Base-by-base conservation (phyloP, 805 yeast genomes). In the Scheffersomyces ergatensis region DNA sequence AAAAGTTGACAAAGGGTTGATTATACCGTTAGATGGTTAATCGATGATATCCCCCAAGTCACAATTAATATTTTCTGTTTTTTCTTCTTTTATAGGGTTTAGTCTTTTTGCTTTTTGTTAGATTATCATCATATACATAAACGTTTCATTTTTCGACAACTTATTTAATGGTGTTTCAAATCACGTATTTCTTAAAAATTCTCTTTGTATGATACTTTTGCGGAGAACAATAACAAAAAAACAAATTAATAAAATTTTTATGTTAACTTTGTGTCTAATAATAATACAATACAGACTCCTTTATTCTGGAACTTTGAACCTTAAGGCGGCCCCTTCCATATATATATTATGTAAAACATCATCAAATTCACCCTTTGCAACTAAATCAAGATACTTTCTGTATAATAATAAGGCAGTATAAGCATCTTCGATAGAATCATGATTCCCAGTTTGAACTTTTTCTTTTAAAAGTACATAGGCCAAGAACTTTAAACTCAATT, bases 351-450 rank as follows among this genome's bases (percentile, higher is more conserved):
- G 76, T 53, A 93, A 70, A 1, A 79, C 73, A 3, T 60, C 63
- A 33, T 85, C 87, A 43, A 92, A 76, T 21, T 67, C 71, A 0
- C 86, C 92, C 0, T 63, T 59, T 3, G 68, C 72, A 38, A 69
- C 66, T 47, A 92, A 70, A 47, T 83, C 82, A 53, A 77, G 62
- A 55, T 87, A 92, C 53, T 79, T 81, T 45, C 79, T 77, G 65
- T 87, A 95, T 26, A 93, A 65, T 34, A 77, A 62, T 50, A 93
- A 71, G 0, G 99, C 98, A 9, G 95, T 84, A 42, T 73, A 68
- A 0, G 99, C 97, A 67, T 93, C 99, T 56, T 93, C 99, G 34
- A 93, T 89, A 0, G 98, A 92, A 58, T 95, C 98, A 62, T 93
- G 99, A 56, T 92, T 92, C 2, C 93, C 96, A 2, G 80, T 81